These are phyloP conservation scores for Epicoccum nigrum DNA, from an alignment of 2,329 filamentous ascomycete species.

Conservation along the genomic window DNA sequence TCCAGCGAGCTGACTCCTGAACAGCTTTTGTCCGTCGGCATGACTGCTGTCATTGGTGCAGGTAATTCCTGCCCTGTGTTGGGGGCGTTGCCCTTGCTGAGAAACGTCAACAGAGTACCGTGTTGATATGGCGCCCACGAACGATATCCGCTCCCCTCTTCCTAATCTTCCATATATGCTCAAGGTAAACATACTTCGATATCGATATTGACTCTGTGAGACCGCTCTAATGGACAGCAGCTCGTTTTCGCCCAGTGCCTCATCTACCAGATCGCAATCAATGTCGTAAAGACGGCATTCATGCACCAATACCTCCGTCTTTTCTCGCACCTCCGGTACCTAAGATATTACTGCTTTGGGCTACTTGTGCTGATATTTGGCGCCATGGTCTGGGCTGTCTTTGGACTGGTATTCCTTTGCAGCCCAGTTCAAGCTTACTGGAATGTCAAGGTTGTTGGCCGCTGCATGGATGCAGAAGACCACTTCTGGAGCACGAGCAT, in stretches of 20 bases:
- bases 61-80: constrained; percentile 13
- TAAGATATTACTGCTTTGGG: constrained; percentile 21
- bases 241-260: constrained; percentile 40
- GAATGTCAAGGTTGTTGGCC: constrained; percentile 24
- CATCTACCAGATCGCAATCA: constrained; percentile 41
- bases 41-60: constrained; percentile 33
- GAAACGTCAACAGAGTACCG: constrained; percentile 11
- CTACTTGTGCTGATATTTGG: constrained; percentile 27
- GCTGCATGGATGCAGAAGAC: constrained; percentile 30
- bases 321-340: constrained; percentile 23
- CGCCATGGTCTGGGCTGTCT: constrained; percentile 34
- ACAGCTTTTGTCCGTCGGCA: constrained; percentile 36
- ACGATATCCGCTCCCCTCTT: not conserved
- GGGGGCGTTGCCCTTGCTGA: not conserved
- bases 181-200: constrained; percentile 16
- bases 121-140: not conserved
- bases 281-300: constrained; percentile 43
- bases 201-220: too few relatives aligned
- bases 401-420: constrained; percentile 40
- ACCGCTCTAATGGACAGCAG: constrained; percentile 17
- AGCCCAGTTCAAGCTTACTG: constrained; percentile 35
- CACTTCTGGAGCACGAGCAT: constrained; percentile 37
- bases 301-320: constrained; percentile 39
- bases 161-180: constrained; percentile 22
- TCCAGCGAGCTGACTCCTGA: not conserved